Evolutionary conservation across 306 rosid genomes (phyloP), one percentile per base, ranked within the genome.

Genomic region (Bauhinia variegata): DNA sequence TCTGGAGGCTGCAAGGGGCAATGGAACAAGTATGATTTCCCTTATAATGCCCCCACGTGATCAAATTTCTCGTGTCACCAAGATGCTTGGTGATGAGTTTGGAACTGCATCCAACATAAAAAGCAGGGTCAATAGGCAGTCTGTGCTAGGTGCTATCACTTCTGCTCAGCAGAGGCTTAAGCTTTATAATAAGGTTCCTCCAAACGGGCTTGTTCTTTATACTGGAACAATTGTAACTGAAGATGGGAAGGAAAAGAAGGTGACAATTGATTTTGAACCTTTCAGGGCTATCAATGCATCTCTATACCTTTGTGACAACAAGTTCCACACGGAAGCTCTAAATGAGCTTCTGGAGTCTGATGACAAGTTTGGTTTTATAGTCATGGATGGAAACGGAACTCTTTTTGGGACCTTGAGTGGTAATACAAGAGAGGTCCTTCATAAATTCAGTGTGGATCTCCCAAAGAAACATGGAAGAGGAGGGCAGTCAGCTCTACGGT

Each of bases 391-490:
- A 8, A 87, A 90, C 68, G 96, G 96, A 16, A 87, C 96, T 8
- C 85, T 90, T 56, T 90, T 90, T 74, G 96, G 96, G 14, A 90
- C 95, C 46, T 68, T 90, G 73, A 90, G 96, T 67, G 96, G 96
- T 59, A 90, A 90, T 75, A 90, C 96, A 0, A 79, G 96, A 54
- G 96, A 90, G 78, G 91, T 90, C 49, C 91, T 90, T 49, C 96
- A 90, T 79, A 90, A 90, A 58, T 87, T 87, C 60, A 90, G 89
- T n/a, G 96, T 90, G 52, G 96, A 90, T 70, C 89, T 87, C 17
- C 96, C 96, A 44, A 90, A 90, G 88, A 90, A 87, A 42, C 96
- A 90, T 11, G 96, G 96, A 63, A 85, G 95, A 82, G 96, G 96
- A 82, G 96, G 96, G 46, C 96, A 90, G 30, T 90, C 96, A 8